These are phyloP conservation scores for Erucastrum elatum DNA, from an alignment of 345 rosid species.

Conservation along the genomic window DNA sequence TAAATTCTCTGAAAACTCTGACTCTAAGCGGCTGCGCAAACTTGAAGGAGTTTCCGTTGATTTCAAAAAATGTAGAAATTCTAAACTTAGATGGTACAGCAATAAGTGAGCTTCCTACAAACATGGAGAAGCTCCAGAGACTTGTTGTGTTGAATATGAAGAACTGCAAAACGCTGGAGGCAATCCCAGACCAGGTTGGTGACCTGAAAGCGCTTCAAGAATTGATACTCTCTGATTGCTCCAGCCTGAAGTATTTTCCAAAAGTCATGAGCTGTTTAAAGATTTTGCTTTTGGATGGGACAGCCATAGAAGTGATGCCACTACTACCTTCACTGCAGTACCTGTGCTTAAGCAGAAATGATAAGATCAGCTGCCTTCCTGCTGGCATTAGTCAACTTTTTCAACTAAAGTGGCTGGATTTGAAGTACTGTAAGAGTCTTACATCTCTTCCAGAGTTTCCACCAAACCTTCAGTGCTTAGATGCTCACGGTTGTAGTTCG, in stretches of 20 bases:
- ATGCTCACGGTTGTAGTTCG: constrained; percentile 21
- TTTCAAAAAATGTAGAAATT: constrained; percentile 14
- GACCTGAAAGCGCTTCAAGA: constrained; percentile 23
- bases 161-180: constrained; percentile 4
- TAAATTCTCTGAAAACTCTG: constrained; percentile 10
- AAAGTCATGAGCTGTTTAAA: neutral
- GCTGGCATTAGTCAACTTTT: neutral
- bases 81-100: constrained; percentile 21
- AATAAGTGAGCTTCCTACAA: constrained; percentile 14
- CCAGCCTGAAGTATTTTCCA: constrained; percentile 1
- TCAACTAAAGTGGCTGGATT: constrained; percentile 25
- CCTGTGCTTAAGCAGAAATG: constrained; percentile 18
- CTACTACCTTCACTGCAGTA: neutral
- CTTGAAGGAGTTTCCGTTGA: constrained; percentile 18
- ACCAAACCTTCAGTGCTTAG: constrained; percentile 23
- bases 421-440: constrained; percentile 27
- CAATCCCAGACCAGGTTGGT: neutral
- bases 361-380: neutral
- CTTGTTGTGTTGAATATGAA: constrained; percentile 25
- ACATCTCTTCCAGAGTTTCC: constrained; percentile 18
- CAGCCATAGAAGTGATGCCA: constrained; percentile 19
- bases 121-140: constrained; percentile 4
- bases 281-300: constrained; percentile 21
- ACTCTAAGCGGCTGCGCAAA: constrained; percentile 28
- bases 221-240: constrained; percentile 26